Conservation (phyloP, 2,329 filamentous ascomycete species). For the Tolypocladium paradoxum region DNA sequence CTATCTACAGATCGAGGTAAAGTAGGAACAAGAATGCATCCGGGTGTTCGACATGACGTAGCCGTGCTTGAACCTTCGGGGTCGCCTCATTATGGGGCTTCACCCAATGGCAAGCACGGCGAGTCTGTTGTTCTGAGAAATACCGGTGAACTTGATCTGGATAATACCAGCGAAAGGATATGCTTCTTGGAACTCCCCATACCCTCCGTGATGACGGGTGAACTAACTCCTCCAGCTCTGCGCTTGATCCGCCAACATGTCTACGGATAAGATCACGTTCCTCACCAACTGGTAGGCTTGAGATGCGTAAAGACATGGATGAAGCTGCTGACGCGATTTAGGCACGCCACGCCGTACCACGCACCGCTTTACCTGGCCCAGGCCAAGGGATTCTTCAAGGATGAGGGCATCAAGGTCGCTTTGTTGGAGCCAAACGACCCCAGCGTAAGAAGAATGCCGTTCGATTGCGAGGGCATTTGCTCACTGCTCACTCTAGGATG, state of each 20-base stretch:
- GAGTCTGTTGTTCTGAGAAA: conserved; percentile 52
- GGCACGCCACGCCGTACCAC: conserved; percentile 76
- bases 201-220: conserved; percentile 15
- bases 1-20: conserved; percentile 33
- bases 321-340: conserved; percentile 19
- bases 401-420: conserved; percentile 68
- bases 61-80: neutral
- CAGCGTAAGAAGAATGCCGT: conserved; percentile 35
- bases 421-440: conserved; percentile 71
- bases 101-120: conserved; percentile 4
- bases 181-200: conserved; percentile 51
- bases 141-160: conserved; percentile 79
- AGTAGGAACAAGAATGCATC: conserved; percentile 31
- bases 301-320: neutral
- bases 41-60: conserved; percentile 28
- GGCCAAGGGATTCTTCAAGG: conserved; percentile 62
- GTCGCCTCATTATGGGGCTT: neutral
- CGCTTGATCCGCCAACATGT: conserved; percentile 47
- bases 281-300: conserved; percentile 64
- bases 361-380: conserved; percentile 69
- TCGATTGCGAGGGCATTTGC: too few species aligned
- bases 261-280: conserved; percentile 78
- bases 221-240: conserved; percentile 38
- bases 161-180: conserved; percentile 83
- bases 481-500: conserved; percentile 40